Conservation (phyloP, 129 eudicot species). For the Arctium lappa region DNA sequence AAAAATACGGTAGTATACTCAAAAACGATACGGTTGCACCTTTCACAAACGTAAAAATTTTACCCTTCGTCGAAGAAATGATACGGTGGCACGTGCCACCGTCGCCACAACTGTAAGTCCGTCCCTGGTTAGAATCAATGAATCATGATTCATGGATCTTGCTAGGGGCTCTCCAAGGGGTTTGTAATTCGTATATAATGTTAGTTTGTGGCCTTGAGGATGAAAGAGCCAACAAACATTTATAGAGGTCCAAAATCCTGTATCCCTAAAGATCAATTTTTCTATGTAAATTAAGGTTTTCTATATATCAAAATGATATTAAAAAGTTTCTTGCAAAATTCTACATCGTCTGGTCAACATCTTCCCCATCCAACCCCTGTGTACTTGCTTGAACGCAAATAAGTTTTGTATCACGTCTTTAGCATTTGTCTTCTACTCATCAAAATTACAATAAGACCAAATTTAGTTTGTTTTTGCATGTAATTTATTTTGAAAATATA, state of each 20-base stretch:
- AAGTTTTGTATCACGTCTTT: slow-evolving; percentile 14
- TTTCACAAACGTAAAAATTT: too few species aligned
- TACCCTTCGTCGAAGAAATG: too few species aligned
- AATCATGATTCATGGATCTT: not conserved
- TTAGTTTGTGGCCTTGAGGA: slow-evolving; percentile 4
- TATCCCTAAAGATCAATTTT: not conserved
- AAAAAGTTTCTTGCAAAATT: not conserved
- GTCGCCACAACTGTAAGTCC: too few species aligned
- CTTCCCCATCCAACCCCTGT: not conserved
- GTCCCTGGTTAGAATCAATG: not conserved
- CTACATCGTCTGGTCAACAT: not conserved
- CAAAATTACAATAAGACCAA: not conserved
- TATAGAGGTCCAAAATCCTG: not conserved
- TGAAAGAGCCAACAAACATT: not conserved
- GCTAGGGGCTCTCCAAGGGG: not conserved
- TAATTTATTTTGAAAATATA: not conserved
- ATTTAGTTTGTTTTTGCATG: not conserved
- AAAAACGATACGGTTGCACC: too few species aligned
- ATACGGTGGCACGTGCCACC: too few species aligned
- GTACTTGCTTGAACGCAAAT: slow-evolving; percentile 18
- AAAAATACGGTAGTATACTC: too few species aligned
- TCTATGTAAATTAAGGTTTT: not conserved
- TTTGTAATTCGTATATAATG: not conserved
- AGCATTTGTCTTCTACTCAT: slow-evolving; percentile 14
- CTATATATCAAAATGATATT: not conserved